phyloP scores from a whole-genome alignment of 2,329 filamentous ascomycete species.

The Fusarium equiseti region DNA sequence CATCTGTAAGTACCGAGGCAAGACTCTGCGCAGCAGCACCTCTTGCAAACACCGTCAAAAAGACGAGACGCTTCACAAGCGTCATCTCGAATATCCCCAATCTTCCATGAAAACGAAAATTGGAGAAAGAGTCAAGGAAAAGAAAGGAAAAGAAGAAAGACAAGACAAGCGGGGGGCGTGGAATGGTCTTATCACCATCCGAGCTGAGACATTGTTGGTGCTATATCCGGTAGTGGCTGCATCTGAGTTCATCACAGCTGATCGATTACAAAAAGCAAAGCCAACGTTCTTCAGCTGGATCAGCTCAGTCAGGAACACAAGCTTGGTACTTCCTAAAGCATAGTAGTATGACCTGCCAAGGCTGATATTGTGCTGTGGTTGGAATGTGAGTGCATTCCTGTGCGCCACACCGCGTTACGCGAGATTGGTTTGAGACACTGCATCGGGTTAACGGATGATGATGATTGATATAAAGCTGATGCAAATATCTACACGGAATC shows the following conservation, averaged over 20 bases:
- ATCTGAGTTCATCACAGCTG: neutral
- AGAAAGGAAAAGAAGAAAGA: neutral
- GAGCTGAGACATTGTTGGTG: neutral
- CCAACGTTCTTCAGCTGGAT: neutral
- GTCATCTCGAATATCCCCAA: neutral
- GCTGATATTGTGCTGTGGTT: no score
- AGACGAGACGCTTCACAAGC: neutral
- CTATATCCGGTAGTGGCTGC: slow-evolving; percentile 4
- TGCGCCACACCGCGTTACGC: neutral
- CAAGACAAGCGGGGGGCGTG: neutral
- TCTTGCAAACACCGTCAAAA: neutral
- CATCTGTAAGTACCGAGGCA: neutral
- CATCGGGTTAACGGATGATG: accelerated
- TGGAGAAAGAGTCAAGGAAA: no score
- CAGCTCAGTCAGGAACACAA: neutral
- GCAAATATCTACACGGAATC: no score
- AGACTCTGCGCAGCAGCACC: neutral
- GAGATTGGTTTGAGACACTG: neutral
- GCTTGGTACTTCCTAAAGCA: neutral
- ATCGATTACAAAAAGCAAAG: neutral
- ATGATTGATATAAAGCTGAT: no score
- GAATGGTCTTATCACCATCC: neutral
- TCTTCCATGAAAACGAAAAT: no score
- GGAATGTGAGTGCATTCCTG: neutral
- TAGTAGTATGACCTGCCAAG: neutral